Conservation (phyloP, 2,329 filamentous ascomycete species). For the Metarhizium rileyi region DNA sequence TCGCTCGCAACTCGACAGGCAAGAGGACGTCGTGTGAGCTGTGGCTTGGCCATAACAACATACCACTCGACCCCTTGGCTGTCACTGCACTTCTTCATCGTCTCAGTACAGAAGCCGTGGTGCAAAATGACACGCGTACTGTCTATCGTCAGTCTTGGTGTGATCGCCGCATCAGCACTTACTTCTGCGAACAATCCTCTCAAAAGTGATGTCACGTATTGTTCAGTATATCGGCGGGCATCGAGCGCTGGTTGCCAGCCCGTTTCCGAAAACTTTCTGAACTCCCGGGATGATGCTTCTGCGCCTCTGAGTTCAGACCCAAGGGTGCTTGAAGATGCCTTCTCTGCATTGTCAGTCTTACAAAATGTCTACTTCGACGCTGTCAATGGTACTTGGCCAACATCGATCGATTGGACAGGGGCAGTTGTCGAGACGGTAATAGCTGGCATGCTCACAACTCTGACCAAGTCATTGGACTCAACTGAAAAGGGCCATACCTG, state of each 20-base stretch:
- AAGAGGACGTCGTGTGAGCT: too few relatives aligned
- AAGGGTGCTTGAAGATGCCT: conserved; percentile 36
- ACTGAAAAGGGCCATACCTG: conserved; percentile 27
- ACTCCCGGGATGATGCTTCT: not conserved
- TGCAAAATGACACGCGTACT: not conserved
- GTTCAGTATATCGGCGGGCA: conserved; percentile 2
- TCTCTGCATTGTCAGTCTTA: conserved; percentile 62
- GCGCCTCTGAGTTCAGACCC: not conserved
- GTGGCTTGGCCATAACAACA: not conserved
- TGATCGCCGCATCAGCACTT: not conserved
- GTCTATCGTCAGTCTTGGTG: not conserved
- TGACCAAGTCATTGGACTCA: conserved; percentile 49
- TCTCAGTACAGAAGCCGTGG: too few relatives aligned
- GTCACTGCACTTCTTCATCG: not conserved
- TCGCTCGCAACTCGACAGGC: too few relatives aligned
- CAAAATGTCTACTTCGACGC: conserved; percentile 69
- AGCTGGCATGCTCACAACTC: conserved; percentile 60
- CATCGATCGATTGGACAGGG: conserved; percentile 85
- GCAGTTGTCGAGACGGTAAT: conserved; percentile 76
- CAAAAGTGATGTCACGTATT: not conserved
- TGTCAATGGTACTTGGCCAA: conserved; percentile 74
- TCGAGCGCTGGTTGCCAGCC: conserved; percentile 1
- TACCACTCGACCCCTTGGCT: not conserved
- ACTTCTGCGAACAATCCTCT: not conserved
- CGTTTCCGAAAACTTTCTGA: not conserved